phyloP scores from a whole-genome alignment of 2,329 filamentous ascomycete genomes.

The Plenodomus lindquistii region DNA sequence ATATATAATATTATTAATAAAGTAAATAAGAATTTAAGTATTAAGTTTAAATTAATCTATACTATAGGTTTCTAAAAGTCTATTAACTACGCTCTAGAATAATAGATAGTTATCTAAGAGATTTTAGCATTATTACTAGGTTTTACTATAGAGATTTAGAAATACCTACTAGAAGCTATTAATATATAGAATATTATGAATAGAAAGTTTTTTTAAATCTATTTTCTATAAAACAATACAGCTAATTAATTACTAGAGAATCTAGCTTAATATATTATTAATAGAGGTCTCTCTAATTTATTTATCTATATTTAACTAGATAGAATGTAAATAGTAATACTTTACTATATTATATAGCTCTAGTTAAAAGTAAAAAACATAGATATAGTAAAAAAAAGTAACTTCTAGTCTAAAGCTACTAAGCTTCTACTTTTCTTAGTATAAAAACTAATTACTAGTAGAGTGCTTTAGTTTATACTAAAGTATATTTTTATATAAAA shows the following conservation, averaged over 20 bases:
- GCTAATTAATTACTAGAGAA: slow-evolving; percentile 23
- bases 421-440: slow-evolving; percentile 52
- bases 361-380: slow-evolving; percentile 39
- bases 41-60: slow-evolving; percentile 66
- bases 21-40: slow-evolving; percentile 65
- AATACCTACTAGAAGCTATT: slow-evolving; percentile 44
- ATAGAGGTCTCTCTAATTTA: slow-evolving; percentile 50
- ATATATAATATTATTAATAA: slow-evolving; percentile 66
- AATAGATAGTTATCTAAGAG: slow-evolving; percentile 62
- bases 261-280: slow-evolving; percentile 47
- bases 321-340: slow-evolving; percentile 37
- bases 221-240: slow-evolving; percentile 53
- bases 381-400: slow-evolving; percentile 8
- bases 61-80: slow-evolving; percentile 59
- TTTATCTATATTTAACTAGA: slow-evolving; percentile 46
- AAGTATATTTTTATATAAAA: too few relatives aligned
- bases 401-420: slow-evolving; percentile 45
- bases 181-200: slow-evolving; percentile 45
- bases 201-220: slow-evolving; percentile 53
- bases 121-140: slow-evolving; percentile 53
- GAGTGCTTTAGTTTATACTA: slow-evolving; percentile 59
- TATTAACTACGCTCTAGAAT: slow-evolving; percentile 57
- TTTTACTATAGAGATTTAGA: slow-evolving; percentile 36
- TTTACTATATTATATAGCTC: slow-evolving; percentile 51
- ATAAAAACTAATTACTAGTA: slow-evolving; percentile 59